Evolutionary conservation across 768 basidiomycete species (phyloP), one percentile per base, ranked within the genome.

Genomic region (Tephrocybe sp.): DNA sequence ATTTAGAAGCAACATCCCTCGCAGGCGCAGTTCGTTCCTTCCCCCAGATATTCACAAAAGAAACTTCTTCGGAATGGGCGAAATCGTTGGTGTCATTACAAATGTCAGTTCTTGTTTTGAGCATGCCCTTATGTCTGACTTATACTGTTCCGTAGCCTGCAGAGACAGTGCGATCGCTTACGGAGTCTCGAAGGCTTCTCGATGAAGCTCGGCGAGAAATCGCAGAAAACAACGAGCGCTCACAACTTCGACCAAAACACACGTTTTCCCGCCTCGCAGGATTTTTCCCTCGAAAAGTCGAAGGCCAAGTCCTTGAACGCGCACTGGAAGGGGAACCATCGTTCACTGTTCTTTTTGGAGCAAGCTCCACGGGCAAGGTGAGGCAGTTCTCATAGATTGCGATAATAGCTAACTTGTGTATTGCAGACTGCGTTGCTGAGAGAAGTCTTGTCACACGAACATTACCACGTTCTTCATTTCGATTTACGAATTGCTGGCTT

Each of bases 401-500:
- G 18, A 11, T 9, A 30, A 11, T 38, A 36, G 18, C 48, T 47
- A 33, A n/a, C 17, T 40, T 26, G 15, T 28, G 20, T 21, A 28
- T 34, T n/a, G 14, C 59, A 90, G 85, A 93, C 91, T 4, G 83
- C 86, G 0, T 77, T 93, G 7, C 73, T 93, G 11, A 79, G 90
- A 39, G 87, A 93, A 67, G 81, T 92, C 23, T 80, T 93, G 21
- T 83, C 82, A 10, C 72, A 74, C 17, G 76, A 83, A 9, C 72
- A 72, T 44, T 93, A 86, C 62, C 88, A 90, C 68, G 88, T 92
- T 48, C 76, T 92, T 42, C 86, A 90, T 61, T 89, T 93, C 57
- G 90, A 93, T 65, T 74, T 93, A 37, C 83, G 90, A 4, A 90
- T 92, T 43, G 81, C 90, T 3, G 90, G 89, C 0, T 93, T 93